Percentiles rank a stretch among this genome's conserved stretches.
These are phyloP conservation scores for Apiospora malaysiana DNA, from an alignment of 2,329 filamentous ascomycete species.

Conservation along the genomic window DNA sequence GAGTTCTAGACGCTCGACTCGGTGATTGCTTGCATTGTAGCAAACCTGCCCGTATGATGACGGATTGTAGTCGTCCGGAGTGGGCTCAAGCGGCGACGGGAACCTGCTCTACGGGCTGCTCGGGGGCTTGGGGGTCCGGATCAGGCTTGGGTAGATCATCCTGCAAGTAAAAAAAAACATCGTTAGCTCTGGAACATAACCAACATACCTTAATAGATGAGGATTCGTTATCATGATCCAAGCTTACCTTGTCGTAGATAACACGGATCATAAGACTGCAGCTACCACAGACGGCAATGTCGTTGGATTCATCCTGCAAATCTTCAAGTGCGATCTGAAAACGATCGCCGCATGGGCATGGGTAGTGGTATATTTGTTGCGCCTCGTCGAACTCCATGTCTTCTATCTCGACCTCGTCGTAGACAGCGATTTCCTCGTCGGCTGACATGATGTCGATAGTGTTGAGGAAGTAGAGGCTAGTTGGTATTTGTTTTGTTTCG, in stretches of 20 bases:
- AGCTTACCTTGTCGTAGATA: conserved; percentile 83
- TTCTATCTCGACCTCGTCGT: conserved; percentile 98
- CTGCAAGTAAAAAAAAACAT: conserved; percentile 24
- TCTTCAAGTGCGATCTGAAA: conserved; percentile 91
- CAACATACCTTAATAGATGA: background rate
- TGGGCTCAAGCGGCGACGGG: conserved; percentile 32
- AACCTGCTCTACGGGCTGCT: conserved; percentile 35
- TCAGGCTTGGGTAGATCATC: conserved; percentile 39
- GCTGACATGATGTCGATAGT: conserved; percentile 64
- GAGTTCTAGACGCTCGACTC: background rate
- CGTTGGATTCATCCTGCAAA: conserved; percentile 79
- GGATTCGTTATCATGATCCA: conserved; percentile 8
- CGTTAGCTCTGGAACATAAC: background rate
- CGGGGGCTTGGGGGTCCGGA: conserved; percentile 34
- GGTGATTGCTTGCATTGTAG: background rate
- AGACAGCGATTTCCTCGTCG: conserved; percentile 71
- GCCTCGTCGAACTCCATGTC: conserved; percentile 91
- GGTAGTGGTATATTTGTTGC: conserved; percentile 91
- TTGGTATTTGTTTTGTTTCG: background rate
- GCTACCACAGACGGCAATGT: conserved; percentile 96
- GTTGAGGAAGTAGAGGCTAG: background rate
- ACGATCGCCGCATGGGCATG: conserved; percentile 94
- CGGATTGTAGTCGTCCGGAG: background rate
- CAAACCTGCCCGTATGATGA: background rate
- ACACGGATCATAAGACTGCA: conserved; percentile 97